Evolutionary conservation across 768 basidiomycete species (phyloP).

Genomic region (Leccinum barrowsii): DNA sequence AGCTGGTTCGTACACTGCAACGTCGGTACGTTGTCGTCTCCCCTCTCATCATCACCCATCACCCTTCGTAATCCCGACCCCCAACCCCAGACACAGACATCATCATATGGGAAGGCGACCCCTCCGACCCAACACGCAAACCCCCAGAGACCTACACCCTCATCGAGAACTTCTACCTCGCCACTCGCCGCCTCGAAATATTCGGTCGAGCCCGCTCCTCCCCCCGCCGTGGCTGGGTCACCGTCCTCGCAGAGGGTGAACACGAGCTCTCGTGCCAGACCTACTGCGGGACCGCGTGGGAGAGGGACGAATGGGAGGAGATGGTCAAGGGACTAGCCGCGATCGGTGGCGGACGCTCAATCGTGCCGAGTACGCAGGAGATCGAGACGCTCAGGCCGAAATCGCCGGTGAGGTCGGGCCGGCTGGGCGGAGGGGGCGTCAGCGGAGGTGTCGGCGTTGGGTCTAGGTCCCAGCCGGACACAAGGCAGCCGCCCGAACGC

Average conservation of each 20-base stretch:
- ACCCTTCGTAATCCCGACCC: background rate
- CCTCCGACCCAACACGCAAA: conserved; percentile 57
- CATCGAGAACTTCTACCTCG: conserved; percentile 97
- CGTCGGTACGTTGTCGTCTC: conserved; percentile 58
- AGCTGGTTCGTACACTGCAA: conserved; percentile 98
- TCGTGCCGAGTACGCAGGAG: conserved; percentile 73
- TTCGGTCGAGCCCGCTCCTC: conserved; percentile 71
- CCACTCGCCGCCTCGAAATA: conserved; percentile 85
- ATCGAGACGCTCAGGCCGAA: conserved; percentile 85
- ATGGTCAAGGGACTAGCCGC: conserved; percentile 49
- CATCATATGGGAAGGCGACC: conserved; percentile 91
- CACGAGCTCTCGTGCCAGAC: conserved; percentile 45
- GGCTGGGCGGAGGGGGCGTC: conserved; percentile 16
- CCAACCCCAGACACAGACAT: conserved; percentile 77
- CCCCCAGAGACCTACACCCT: conserved; percentile 92
- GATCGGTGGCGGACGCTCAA: conserved; percentile 48
- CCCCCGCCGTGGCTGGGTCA: conserved; percentile 87
- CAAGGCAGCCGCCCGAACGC: background rate
- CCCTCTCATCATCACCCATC: background rate
- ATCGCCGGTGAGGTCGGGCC: conserved; percentile 58
- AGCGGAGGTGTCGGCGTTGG: conserved; percentile 20
- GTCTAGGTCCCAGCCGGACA: background rate
- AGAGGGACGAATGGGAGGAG: conserved; percentile 62
- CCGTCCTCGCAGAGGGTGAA: conserved; percentile 67
- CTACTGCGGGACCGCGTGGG: conserved; percentile 44